Base-by-base conservation (phyloP, 73 alveolate species). In the Blepharisma stoltei region DNA sequence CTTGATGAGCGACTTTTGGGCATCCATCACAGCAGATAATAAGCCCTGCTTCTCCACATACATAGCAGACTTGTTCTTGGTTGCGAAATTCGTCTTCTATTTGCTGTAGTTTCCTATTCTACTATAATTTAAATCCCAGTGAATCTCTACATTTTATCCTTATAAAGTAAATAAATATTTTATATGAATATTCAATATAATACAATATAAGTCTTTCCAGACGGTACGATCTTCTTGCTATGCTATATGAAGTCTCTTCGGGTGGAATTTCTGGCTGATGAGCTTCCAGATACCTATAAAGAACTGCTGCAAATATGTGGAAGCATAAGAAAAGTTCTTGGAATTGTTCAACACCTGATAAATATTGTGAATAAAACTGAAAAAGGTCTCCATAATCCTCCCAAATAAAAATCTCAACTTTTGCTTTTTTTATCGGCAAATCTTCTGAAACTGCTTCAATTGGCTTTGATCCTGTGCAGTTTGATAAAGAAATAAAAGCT, bases 1-100 rank as follows among this genome's bases (percentile, higher is more conserved):
- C 73, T 9, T 14, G 38, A 25, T 60, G 73, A n/a, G 73, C 73
- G 38, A 60, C 73, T 60, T 60, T 60, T 25, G 73, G 73, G 46
- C 73, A 60, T 38, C 46, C 23, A 38, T 60, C 73, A 60, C 73
- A 60, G 4, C 73, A 60, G 4, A 25, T 38, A 14, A 60, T 38
- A 25, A 60, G 73, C 18, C 73, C 73, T 8, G 18, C 14, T 18
- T 60, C 73, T 14, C 73, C 73, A 60, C 73, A 60, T 14, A 60
- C 18, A 38, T 60, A 60, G 46, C 73, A 60, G 49, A 2, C 45
- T 14, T 14, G 48, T n/a, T 60, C 73, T 60, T 60, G 73, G 11
- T 11, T 60, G 0, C 41, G 41, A 32, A 32, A 32, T 25, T 60
- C 23, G 14, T 60, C 48, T 14, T 14, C 73, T 60, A 14, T 38